Conservation (phyloP, 495 filamentous ascomycete species). For the Penicillium lividum region DNA sequence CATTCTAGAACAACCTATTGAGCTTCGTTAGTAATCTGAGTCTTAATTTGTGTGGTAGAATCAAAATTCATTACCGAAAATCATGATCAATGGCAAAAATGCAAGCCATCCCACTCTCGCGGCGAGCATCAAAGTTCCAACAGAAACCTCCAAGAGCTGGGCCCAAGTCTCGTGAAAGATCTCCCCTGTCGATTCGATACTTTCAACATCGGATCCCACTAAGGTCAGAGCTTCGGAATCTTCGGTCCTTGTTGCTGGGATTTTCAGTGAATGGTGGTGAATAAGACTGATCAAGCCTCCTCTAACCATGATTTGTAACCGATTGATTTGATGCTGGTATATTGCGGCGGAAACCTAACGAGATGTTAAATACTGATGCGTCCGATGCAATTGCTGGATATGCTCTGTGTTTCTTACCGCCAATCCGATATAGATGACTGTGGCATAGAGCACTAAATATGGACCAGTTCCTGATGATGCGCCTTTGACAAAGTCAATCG, state of each 20-base stretch:
- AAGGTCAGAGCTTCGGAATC: constrained; percentile 50
- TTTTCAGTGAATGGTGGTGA: constrained; percentile 38
- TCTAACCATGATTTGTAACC: constrained; percentile 49
- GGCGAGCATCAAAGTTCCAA: constrained; percentile 54
- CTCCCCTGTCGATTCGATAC: constrained; percentile 33
- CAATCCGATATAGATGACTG: constrained; percentile 11
- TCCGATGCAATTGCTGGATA: not conserved
- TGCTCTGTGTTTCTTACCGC: not conserved
- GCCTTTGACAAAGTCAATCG: constrained; percentile 4
- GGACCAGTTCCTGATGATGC: not conserved
- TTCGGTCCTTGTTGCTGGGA: constrained; percentile 36
- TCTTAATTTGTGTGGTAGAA: no score
- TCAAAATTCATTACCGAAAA: constrained; percentile 1
- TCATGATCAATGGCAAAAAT: constrained; percentile 49
- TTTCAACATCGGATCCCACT: constrained; percentile 55
- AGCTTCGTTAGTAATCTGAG: no score
- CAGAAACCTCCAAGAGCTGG: constrained; percentile 48
- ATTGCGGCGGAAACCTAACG: constrained; percentile 41
- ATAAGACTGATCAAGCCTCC: constrained; percentile 51
- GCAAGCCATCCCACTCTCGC: constrained; percentile 46
- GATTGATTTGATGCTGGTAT: constrained; percentile 51
- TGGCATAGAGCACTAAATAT: constrained; percentile 8
- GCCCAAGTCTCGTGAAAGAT: constrained; percentile 55
- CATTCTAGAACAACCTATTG: constrained; percentile 20
- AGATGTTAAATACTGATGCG: not conserved